These are phyloP conservation scores for Medicago ruthenica DNA, from an alignment of 306 rosid species.

Conservation along the genomic window DNA sequence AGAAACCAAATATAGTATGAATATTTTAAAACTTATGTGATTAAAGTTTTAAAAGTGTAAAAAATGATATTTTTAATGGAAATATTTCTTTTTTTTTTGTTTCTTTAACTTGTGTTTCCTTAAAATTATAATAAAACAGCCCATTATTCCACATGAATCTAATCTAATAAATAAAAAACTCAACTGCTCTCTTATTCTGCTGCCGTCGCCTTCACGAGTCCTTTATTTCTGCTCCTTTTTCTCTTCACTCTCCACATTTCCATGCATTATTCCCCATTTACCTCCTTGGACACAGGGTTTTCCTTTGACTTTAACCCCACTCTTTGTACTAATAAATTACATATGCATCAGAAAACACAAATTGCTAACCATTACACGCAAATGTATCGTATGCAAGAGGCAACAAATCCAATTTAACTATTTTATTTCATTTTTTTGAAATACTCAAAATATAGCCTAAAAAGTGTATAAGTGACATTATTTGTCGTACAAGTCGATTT, in stretches of 20 bases:
- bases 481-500: too few relatives aligned
- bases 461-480: background rate
- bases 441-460: background rate
- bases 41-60: too few relatives aligned
- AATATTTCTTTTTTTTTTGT: too few relatives aligned
- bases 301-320: slow-evolving; percentile 60
- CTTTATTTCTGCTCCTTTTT: slow-evolving; percentile 51
- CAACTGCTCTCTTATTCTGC: slow-evolving; percentile 36
- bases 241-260: slow-evolving; percentile 21
- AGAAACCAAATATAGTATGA: too few relatives aligned
- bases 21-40: too few relatives aligned
- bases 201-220: slow-evolving; percentile 99
- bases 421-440: background rate
- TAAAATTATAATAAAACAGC: background rate
- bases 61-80: too few relatives aligned
- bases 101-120: too few relatives aligned
- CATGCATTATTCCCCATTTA: slow-evolving; percentile 44
- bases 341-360: slow-evolving; percentile 3
- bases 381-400: slow-evolving; percentile 49
- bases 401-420: slow-evolving; percentile 31
- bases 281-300: slow-evolving; percentile 63
- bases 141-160: slow-evolving; percentile 51
- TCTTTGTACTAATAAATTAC: background rate
- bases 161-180: slow-evolving; percentile 45
- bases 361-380: slow-evolving; percentile 57